A percentile compares a stretch with the other conserved stretches of the same genome.
These are phyloP conservation scores for Monosporascus sp. DNA, from an alignment of 2,329 filamentous ascomycete species.

Conservation along the genomic window DNA sequence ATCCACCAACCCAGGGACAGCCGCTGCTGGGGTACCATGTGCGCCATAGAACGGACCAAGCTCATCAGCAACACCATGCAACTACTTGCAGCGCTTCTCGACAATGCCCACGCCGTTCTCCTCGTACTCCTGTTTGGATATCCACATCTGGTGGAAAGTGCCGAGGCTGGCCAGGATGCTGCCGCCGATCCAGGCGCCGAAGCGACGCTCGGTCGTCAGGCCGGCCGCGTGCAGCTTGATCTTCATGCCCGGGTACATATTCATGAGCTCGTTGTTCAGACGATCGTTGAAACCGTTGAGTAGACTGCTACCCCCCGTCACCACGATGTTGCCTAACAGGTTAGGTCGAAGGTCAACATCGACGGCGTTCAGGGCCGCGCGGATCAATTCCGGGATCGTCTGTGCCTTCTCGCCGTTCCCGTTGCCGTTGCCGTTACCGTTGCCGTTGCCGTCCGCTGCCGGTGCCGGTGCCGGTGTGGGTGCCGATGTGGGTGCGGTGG, in stretches of 20 bases:
- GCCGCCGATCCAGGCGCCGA: constrained; percentile 92
- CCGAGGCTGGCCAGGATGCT: constrained; percentile 93
- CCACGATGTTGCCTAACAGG: constrained; percentile 82
- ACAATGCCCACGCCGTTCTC: constrained; percentile 88
- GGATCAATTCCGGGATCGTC: constrained; percentile 79
- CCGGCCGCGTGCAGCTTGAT: constrained; percentile 87
- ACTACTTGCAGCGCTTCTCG: constrained; percentile 90
- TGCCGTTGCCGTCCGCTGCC: constrained; percentile 30
- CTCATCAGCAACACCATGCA: no score
- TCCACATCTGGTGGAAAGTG: constrained; percentile 99
- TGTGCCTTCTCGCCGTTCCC: constrained; percentile 54
- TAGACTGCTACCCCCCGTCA: constrained; percentile 82
- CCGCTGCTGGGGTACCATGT: no score
- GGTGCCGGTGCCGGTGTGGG: constrained; percentile 23
- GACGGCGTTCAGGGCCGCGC: constrained; percentile 68
- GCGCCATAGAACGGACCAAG: no score
- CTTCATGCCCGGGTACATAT: constrained; percentile 76
- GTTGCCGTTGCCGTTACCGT: background rate
- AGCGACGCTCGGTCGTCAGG: constrained; percentile 81
- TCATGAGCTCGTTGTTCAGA: constrained; percentile 75
- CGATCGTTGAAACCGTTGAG: constrained; percentile 90
- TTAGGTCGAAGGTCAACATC: constrained; percentile 85
- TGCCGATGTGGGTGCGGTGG: background rate
- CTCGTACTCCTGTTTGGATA: constrained; percentile 94
- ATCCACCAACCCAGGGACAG: background rate